A percentile compares a stretch with the other conserved stretches of the same genome.
Conservation (phyloP, 805 yeast species). For the Candida taoyuanica region DNA sequence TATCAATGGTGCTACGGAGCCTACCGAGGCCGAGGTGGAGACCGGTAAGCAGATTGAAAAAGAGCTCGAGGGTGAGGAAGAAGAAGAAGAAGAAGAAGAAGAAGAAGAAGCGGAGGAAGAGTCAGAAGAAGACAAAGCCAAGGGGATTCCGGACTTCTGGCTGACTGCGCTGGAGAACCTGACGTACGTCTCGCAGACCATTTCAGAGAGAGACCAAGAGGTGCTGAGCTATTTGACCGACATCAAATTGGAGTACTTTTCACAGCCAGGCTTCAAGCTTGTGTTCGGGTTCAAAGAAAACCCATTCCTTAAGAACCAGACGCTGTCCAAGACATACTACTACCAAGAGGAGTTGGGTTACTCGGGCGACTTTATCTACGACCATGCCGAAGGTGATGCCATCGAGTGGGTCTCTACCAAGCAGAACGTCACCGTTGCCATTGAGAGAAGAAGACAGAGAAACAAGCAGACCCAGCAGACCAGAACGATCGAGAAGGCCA, state of each 20-base stretch:
- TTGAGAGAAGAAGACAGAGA: slow-evolving; percentile 96
- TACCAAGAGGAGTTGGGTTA: slow-evolving; percentile 93
- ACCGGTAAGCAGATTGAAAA: slow-evolving; percentile 71
- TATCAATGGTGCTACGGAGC: slow-evolving; percentile 69
- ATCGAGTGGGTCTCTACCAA: slow-evolving; percentile 82
- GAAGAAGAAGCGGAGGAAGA: slow-evolving; percentile 41
- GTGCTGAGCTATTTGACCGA: slow-evolving; percentile 66
- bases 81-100: slow-evolving; percentile 36
- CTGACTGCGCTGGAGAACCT: slow-evolving; percentile 89
- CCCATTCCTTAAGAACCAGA: slow-evolving; percentile 69
- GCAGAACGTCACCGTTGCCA: slow-evolving; percentile 74
- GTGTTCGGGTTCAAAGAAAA: slow-evolving; percentile 76
- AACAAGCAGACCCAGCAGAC: slow-evolving; percentile 95
- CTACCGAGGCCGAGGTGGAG: slow-evolving; percentile 71
- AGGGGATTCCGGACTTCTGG: slow-evolving; percentile 96
- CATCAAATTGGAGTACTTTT: slow-evolving; percentile 73
- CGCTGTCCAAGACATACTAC: slow-evolving; percentile 79
- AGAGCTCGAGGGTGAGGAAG: slow-evolving; percentile 43
- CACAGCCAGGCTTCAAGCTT: slow-evolving; percentile 83
- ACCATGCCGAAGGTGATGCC: slow-evolving; percentile 88
- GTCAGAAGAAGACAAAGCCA: slow-evolving; percentile 39
- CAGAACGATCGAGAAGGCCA: slow-evolving; percentile 87
- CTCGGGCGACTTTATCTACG: slow-evolving; percentile 94
- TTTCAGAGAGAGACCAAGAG: slow-evolving; percentile 86
- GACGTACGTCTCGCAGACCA: slow-evolving; percentile 72